Base-by-base conservation (phyloP, 164 flowering plant species). In the Vitis cinerea region DNA sequence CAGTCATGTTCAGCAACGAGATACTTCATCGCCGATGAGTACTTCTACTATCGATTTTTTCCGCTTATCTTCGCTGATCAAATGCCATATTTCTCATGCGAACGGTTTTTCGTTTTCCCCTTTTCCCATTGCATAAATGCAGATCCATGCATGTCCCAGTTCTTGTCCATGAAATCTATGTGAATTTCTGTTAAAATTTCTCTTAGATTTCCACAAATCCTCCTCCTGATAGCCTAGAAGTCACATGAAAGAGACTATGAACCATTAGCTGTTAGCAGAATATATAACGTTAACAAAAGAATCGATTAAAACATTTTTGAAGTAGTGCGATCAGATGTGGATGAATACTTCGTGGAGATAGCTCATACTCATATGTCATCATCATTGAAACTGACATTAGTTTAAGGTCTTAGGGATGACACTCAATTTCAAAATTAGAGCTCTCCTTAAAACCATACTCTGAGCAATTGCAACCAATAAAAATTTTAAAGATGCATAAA, bases 1-100 rank as follows among this genome's bases (percentile, higher is more conserved):
- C 82, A 3, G 51, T 67, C 27, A 66, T 72, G 23, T 80, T 81
- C 63, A 73, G 78, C 13, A 72, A 81, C 60, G 72, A 74, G 2
- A 73, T 80, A 29, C 75, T 80, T 74, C 84, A 23, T 23, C 27
- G 27, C 27, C 27, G 27, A 23, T 23, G 27, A 23, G 27, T 23
- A 23, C 27, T 23, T 23, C 71, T 1, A 59, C 64, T 11, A 53
- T 70, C 59, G 74, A 69, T n/a, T 14, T 59, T 50, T 10, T 11
- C 15, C 47, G 56, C n/a, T 53, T 1, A 53, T 53, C 5, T 13
- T 5, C 7, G 0, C 54, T 51, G 14, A 9, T 51, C 54, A 51
- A 51, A 4, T 15, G 11, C 14, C n/a, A 1, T 13, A 4, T n/a
- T 53, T n/a, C 6, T 10, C n/a, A 14, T 53, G 54, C 9, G 14